These are phyloP conservation scores for Thuidium tamariscinum DNA, from an alignment of 225 moss, liverwort and hornwort species.

Conservation along the genomic window DNA sequence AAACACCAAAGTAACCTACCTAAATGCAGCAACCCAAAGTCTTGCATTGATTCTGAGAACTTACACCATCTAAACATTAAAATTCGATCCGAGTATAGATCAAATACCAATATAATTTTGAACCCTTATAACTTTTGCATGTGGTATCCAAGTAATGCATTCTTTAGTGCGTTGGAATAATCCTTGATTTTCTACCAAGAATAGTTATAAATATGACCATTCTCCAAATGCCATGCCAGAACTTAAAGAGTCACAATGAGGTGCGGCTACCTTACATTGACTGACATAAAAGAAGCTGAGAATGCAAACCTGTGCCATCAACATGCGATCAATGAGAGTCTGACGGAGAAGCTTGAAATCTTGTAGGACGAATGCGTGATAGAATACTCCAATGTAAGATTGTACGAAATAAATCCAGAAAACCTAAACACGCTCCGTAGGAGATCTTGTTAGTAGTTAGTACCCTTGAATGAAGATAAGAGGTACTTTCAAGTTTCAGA, in stretches of 20 bases:
- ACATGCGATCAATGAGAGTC: conserved; percentile 63
- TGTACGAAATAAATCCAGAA: conserved; percentile 88
- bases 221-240: neutral
- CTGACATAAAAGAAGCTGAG: neutral
- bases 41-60: neutral
- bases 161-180: neutral
- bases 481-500: neutral
- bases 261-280: neutral
- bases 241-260: neutral
- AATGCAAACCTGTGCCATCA: conserved; percentile 59
- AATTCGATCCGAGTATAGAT: neutral
- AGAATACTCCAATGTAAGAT: conserved; percentile 86
- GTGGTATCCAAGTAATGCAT: neutral
- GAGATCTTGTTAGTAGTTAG: neutral
- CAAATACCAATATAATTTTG: neutral
- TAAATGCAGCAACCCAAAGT: neutral
- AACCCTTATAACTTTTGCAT: neutral
- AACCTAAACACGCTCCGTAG: conserved; percentile 23
- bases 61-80: neutral
- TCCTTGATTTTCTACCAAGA: neutral
- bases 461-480: neutral
- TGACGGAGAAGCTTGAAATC: conserved; percentile 67
- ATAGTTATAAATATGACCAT: neutral
- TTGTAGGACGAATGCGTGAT: conserved; percentile 73
- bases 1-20: neutral